These are phyloP conservation scores for Penicillium canescens DNA, from an alignment of 495 filamentous ascomycete genomes.

Conservation along the genomic window DNA sequence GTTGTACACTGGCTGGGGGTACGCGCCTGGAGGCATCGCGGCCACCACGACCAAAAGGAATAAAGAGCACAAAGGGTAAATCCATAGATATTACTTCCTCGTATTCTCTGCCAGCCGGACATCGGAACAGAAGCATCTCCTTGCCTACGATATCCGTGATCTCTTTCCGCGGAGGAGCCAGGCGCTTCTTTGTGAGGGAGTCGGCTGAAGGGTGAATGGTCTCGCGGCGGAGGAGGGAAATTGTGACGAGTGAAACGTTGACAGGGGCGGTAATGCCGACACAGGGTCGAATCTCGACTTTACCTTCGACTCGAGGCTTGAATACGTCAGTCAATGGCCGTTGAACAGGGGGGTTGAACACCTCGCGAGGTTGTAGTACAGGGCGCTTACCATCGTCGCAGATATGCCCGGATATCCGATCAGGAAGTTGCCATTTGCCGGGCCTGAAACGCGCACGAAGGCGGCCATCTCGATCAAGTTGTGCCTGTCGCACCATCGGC, in stretches of 20 bases:
- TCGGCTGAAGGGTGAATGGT: constrained; percentile 96
- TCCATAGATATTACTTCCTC: constrained; percentile 97
- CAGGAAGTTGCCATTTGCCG: constrained; percentile 93
- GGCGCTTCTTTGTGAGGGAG: constrained; percentile 85
- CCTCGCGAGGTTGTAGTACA: neutral
- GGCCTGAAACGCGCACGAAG: constrained; percentile 95
- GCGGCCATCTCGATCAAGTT: constrained; percentile 66
- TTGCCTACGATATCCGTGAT: constrained; percentile 91
- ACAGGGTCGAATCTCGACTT: constrained; percentile 92
- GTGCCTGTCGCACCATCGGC: constrained; percentile 48
- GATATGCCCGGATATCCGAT: constrained; percentile 98
- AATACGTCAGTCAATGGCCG: constrained; percentile 1
- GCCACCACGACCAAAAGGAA: constrained; percentile 87
- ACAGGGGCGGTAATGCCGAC: constrained; percentile 84
- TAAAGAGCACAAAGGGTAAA: constrained; percentile 93
- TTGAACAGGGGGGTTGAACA: constrained; percentile 2
- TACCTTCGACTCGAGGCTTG: constrained; percentile 93
- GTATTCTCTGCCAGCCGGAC: constrained; percentile 75
- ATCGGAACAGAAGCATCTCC: constrained; percentile 89
- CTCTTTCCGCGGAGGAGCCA: constrained; percentile 90
- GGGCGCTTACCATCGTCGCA: constrained; percentile 79
- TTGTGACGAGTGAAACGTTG: constrained; percentile 87
- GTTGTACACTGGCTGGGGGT: constrained; percentile 87
- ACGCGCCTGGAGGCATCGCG: constrained; percentile 86
- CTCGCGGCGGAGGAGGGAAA: constrained; percentile 89